Base-by-base conservation (phyloP, 176 grass and related monocot genomes). In the Melocanna baccifera region DNA sequence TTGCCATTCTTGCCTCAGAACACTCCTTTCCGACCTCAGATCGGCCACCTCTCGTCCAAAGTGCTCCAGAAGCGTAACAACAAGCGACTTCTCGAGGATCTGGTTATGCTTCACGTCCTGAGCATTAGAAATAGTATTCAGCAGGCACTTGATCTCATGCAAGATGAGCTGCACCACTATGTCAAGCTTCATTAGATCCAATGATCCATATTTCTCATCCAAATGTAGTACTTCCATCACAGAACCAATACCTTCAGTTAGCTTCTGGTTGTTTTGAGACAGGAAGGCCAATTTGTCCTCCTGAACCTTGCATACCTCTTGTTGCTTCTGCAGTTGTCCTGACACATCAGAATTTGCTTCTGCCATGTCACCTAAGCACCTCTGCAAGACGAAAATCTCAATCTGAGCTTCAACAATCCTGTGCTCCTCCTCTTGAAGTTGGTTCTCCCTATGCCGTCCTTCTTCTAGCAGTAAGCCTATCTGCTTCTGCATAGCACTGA, bases 91-190 rank as follows among this genome's bases (percentile, higher is more conserved):
- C 86, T 99, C 96, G 12, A 96, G 91, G 62, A 92, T 83, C 61
- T 91, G 91, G 80, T 85, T 92, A 76, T 96, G 88, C 73, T 92
- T 96, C 43, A 93, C 93, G 67, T 96, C 96, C 63, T 96, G 90
- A 23, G 91, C 89, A 57, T 94, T 93, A 72, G 91, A 94, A 86
- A 94, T 88, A 57, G 78, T 86, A 83, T 90, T 94, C 64, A 99
- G 55, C 45, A 96, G 75, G 83, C 87, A 86, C 52, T 83, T 87
- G 59, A 99, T 93, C 81, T 99, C 93, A 84, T 94, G 90, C 68
- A 99, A 71, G 81, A 99, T 87, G 69, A 99, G 93, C 87, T 99
- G 96, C 83, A 99, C 77, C 77, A 96, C 85, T 53, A 99, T 78
- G 41, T 96, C 96, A 90, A 94, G 72, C 81, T 96, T 93, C 87